Conservation (phyloP, 352 stramenopile species). For the Globisporangium irregulare region DNA sequence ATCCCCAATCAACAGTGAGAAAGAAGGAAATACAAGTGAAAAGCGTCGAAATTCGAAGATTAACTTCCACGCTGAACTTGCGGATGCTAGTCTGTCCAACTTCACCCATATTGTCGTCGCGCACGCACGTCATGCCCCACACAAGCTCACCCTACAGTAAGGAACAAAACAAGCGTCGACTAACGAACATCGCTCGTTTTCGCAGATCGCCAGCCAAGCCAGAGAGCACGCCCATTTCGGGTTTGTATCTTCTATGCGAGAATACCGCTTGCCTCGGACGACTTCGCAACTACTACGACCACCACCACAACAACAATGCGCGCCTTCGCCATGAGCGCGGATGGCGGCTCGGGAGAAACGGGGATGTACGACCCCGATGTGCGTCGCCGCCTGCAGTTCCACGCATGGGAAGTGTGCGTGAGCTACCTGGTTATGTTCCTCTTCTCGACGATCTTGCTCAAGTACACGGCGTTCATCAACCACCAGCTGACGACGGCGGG, state of each 20-base stretch:
- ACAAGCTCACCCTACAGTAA: not conserved
- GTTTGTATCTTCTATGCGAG: not conserved
- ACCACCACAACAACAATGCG: not conserved
- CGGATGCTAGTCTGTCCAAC: not conserved
- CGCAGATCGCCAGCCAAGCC: not conserved
- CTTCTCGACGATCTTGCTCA: constrained; percentile 39
- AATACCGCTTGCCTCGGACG: not conserved
- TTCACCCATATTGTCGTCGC: not conserved
- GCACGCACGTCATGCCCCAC: not conserved
- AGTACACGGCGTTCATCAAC: constrained; percentile 44
- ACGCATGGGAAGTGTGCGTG: constrained; percentile 46
- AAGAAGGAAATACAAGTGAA: not conserved
- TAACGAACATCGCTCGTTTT: not conserved
- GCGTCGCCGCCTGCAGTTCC: constrained; percentile 22
- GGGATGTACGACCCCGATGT: not conserved
- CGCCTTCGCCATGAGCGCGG: not conserved
- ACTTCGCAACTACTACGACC: not conserved
- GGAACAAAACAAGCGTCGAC: not conserved
- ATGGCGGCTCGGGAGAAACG: not conserved
- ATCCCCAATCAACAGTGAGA: not conserved
- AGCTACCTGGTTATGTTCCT: constrained; percentile 60
- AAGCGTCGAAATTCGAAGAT: constrained; percentile 4
- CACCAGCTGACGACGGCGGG: constrained; percentile 33
- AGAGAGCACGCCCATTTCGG: constrained; percentile 1
- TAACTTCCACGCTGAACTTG: not conserved